A percentile compares a stretch with the other conserved stretches of the same genome.
phyloP scores from a whole-genome alignment of 2,329 filamentous ascomycete genomes.

The Microcyclospora tardicrescens region DNA sequence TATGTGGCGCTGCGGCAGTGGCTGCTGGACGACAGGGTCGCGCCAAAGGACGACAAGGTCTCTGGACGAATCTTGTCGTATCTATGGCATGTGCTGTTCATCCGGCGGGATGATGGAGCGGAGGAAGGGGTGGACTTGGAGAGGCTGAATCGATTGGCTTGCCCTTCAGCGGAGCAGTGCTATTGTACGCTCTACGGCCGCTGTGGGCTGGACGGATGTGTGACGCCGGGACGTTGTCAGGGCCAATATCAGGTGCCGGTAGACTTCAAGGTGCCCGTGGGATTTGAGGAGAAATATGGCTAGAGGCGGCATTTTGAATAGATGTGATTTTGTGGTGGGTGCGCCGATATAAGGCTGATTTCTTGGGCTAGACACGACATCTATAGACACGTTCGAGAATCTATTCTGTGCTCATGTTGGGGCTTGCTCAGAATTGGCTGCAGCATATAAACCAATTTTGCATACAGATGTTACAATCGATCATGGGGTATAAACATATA shows the following conservation, averaged over 20 bases:
- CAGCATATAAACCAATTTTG: too few relatives aligned
- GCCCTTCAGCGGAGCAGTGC: constrained; percentile 29
- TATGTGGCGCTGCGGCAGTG: constrained; percentile 41
- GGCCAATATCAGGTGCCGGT: constrained; percentile 30
- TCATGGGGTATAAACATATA: too few relatives aligned
- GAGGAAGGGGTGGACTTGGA: constrained; percentile 23
- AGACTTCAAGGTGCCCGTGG: constrained; percentile 23
- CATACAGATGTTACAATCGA: too few relatives aligned
- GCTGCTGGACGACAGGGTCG: constrained; percentile 31
- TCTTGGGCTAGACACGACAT: too few relatives aligned
- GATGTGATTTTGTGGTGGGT: too few relatives aligned
- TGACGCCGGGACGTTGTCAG: constrained; percentile 21
- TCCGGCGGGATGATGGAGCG: constrained; percentile 12
- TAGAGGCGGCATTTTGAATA: too few relatives aligned
- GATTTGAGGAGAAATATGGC: too few relatives aligned
- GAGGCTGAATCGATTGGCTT: constrained; percentile 25
- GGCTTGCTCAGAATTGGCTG: too few relatives aligned
- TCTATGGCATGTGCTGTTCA: constrained; percentile 38
- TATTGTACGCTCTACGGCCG: constrained; percentile 34
- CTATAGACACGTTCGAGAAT: too few relatives aligned
- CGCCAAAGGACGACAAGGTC: constrained; percentile 29
- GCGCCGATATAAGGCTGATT: too few relatives aligned
- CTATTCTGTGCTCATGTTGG: too few relatives aligned
- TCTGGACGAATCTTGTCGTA: constrained; percentile 35
- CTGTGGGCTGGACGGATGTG: constrained; percentile 20